These are phyloP conservation scores for Lipomyces starkeyi DNA, from an alignment of 805 yeast species.

Conservation along the genomic window DNA sequence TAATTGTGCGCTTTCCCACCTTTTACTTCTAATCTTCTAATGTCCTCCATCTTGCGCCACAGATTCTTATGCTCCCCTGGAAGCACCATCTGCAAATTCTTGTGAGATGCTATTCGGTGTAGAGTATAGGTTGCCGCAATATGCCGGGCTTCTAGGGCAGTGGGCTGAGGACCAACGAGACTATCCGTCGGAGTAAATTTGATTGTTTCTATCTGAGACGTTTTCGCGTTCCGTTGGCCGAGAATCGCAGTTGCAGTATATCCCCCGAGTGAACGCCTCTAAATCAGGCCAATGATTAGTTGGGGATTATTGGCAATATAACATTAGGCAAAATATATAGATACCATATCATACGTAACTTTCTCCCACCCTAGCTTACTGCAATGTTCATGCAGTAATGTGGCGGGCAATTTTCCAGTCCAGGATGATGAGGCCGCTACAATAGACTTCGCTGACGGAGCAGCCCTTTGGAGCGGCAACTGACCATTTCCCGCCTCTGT, in stretches of 20 bases:
- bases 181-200: conserved; percentile 59
- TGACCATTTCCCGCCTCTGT: conserved; percentile 10
- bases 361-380: conserved; percentile 90
- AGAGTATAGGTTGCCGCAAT: conserved; percentile 87
- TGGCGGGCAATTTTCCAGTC: conserved; percentile 94
- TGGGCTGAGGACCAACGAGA: conserved; percentile 67
- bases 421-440: conserved; percentile 77
- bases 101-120: conserved; percentile 76
- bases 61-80: conserved; percentile 80
- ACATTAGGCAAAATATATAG: conserved; percentile 36
- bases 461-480: conserved; percentile 29
- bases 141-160: conserved; percentile 89
- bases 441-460: conserved; percentile 43
- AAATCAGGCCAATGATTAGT: conserved; percentile 6
- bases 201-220: conserved; percentile 67
- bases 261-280: conserved; percentile 56
- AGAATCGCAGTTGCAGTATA: conserved; percentile 68
- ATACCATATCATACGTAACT: conserved; percentile 75
- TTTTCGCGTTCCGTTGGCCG: conserved; percentile 79
- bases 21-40: conserved; percentile 57
- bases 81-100: conserved; percentile 83
- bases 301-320: neutral
- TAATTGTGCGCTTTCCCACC: conserved; percentile 59
- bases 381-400: conserved; percentile 82
- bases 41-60: conserved; percentile 75